These are phyloP conservation scores for Casuarina equisetifolia DNA, from an alignment of 306 rosid species.

Conservation along the genomic window DNA sequence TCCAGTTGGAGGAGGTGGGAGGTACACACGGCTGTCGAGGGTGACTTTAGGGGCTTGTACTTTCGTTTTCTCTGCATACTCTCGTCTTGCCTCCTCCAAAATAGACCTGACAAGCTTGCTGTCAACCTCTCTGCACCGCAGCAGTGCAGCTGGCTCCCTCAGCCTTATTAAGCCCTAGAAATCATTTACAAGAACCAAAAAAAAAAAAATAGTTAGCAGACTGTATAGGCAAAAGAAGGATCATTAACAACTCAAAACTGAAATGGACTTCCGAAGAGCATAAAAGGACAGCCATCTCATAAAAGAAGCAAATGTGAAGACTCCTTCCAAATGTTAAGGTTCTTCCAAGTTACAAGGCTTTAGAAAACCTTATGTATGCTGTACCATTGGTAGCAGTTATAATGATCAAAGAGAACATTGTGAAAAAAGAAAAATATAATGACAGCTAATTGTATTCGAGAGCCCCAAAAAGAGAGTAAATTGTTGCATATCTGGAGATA, in stretches of 20 bases:
- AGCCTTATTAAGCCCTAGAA: conserved; percentile 47
- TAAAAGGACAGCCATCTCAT: neutral
- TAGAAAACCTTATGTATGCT: no score
- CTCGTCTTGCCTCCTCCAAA: conserved; percentile 49
- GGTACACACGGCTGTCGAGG: conserved; percentile 50
- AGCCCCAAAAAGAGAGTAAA: no score
- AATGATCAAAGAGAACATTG: no score
- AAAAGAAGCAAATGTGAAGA: neutral
- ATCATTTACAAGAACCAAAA: neutral
- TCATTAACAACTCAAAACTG: neutral
- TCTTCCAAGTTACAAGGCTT: no score
- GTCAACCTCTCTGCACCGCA: conserved; percentile 64
- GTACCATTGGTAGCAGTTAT: no score
- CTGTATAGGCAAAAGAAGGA: neutral
- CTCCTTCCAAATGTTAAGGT: no score
- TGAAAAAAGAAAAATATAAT: no score
- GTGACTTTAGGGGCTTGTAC: conserved; percentile 33
- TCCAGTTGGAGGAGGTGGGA: conserved; percentile 48
- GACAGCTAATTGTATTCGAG: no score
- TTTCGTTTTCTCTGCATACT: conserved; percentile 46
- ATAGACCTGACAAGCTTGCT: conserved; percentile 48
- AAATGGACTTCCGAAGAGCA: neutral
- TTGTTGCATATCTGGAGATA: no score
- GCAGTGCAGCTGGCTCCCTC: conserved; percentile 50
- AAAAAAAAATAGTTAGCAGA: neutral